A percentile compares a stretch with the other conserved stretches of the same genome.
Conservation (phyloP, 1,139 yeast species). For the Sugiyamaella japonica region DNA sequence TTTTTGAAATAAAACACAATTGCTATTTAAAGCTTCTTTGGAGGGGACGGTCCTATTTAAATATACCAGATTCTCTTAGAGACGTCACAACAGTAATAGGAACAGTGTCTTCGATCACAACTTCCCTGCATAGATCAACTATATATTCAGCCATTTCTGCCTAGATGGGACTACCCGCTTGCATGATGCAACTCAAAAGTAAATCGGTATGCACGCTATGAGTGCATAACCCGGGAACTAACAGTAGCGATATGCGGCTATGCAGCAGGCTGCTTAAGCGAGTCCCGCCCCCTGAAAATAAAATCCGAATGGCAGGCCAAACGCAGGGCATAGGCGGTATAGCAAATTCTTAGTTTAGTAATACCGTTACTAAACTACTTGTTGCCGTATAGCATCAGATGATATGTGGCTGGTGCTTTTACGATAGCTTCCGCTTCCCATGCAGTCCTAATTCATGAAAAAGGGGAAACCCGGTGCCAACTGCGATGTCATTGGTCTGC, state of each 20-base stretch:
- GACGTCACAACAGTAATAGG: too few relatives aligned
- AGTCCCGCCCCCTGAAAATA: slow-evolving; percentile 5
- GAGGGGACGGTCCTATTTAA: neutral
- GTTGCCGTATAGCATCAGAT: neutral
- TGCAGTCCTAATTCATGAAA: neutral
- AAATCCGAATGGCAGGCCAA: slow-evolving; percentile 1
- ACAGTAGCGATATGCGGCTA: neutral
- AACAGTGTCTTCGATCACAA: neutral
- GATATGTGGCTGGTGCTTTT: slow-evolving; percentile 6
- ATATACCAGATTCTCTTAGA: neutral
- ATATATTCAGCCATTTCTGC: slow-evolving; percentile 14
- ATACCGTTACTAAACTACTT: neutral
- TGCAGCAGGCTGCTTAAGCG: neutral
- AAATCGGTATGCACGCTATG: neutral
- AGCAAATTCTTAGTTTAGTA: neutral
- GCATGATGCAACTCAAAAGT: slow-evolving; percentile 5
- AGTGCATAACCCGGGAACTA: neutral
- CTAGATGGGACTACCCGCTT: slow-evolving; percentile 4
- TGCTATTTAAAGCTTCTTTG: neutral
- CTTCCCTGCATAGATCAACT: slow-evolving; percentile 7
- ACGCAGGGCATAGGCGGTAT: neutral
- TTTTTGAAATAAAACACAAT: neutral
- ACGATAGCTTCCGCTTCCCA: neutral
- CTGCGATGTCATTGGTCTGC: too few relatives aligned
- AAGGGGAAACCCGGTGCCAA: neutral